These are phyloP conservation scores for Podochytrium sp. DNA, from an alignment of 192 early-diverging fungal species.

Conservation along the genomic window DNA sequence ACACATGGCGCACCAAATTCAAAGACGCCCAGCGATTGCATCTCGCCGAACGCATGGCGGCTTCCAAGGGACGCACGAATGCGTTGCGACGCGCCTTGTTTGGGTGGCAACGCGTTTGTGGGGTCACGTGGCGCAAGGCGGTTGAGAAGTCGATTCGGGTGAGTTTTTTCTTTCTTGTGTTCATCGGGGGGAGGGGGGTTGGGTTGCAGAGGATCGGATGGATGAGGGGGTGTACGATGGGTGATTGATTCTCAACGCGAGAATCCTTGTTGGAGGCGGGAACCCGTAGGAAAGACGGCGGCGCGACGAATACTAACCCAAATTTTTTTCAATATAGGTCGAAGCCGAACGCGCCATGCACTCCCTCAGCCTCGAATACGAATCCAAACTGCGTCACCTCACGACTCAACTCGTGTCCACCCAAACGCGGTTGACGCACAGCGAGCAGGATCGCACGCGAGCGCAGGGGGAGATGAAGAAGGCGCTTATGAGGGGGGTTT, in stretches of 20 bases:
- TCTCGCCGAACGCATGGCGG: constrained; percentile 32
- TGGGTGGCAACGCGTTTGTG: constrained; percentile 47
- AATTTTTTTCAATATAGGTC: constrained; percentile 9
- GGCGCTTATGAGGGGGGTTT: constrained; percentile 52
- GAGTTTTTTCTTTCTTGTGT: neutral
- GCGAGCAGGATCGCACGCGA: constrained; percentile 27
- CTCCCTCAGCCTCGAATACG: constrained; percentile 38
- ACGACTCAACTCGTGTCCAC: neutral
- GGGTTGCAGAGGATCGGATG: too few relatives aligned
- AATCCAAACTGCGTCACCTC: constrained; percentile 33
- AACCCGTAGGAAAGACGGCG: too few relatives aligned
- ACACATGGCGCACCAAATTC: constrained; percentile 39
- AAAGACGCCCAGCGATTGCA: constrained; percentile 20
- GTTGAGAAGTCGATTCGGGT: constrained; percentile 42
- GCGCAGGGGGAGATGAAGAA: constrained; percentile 52
- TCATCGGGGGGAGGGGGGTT: too few relatives aligned
- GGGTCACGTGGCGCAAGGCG: constrained; percentile 39
- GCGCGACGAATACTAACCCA: neutral
- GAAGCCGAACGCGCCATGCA: constrained; percentile 47
- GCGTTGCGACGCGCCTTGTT: constrained; percentile 27
- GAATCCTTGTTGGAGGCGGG: too few relatives aligned
- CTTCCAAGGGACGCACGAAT: neutral
- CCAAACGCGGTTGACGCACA: too few relatives aligned
- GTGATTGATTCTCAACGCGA: neutral
- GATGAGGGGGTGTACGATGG: neutral